These are phyloP conservation scores for Ceratocystis cubensis DNA, from an alignment of 2,329 filamentous ascomycete genomes.

Conservation along the genomic window DNA sequence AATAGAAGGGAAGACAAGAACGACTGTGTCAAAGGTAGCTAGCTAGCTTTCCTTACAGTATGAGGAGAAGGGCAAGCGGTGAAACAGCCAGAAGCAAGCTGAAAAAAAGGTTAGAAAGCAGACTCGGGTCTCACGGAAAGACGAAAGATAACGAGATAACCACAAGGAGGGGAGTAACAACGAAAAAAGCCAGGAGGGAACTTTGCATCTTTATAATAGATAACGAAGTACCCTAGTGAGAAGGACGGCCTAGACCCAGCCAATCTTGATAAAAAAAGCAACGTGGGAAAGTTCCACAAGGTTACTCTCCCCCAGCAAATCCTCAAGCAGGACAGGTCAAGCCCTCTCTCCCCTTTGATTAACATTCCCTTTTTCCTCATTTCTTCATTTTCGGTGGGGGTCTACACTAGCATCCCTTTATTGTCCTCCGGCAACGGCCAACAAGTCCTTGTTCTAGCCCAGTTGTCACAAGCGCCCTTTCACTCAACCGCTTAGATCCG, in stretches of 20 bases:
- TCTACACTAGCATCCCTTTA: neutral
- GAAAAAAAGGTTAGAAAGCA: neutral
- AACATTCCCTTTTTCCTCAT: neutral
- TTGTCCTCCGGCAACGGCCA: conserved; percentile 3
- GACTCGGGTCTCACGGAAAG: neutral
- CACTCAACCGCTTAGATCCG: neutral
- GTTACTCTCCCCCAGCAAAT: neutral
- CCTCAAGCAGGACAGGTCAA: neutral
- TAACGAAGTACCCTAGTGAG: neutral
- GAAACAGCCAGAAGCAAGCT: neutral
- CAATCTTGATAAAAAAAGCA: neutral
- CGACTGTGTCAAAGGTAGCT: too few species aligned
- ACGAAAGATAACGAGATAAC: neutral
- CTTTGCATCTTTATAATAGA: neutral
- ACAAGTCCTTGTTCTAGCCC: neutral
- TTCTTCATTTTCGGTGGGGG: neutral
- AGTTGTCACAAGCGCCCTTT: neutral
- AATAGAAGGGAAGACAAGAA: too few species aligned
- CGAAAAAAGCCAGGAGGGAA: neutral
- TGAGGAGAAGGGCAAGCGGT: neutral
- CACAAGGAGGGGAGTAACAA: neutral
- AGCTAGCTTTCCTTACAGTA: neutral
- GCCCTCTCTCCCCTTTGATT: neutral
- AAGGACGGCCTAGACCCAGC: neutral
- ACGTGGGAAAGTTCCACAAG: conserved; percentile 1